A percentile compares a stretch with the other conserved stretches of the same genome.
Evolutionary conservation across 73 alveolate species (phyloP).

Genomic region (Paramecium caudatum): DNA sequence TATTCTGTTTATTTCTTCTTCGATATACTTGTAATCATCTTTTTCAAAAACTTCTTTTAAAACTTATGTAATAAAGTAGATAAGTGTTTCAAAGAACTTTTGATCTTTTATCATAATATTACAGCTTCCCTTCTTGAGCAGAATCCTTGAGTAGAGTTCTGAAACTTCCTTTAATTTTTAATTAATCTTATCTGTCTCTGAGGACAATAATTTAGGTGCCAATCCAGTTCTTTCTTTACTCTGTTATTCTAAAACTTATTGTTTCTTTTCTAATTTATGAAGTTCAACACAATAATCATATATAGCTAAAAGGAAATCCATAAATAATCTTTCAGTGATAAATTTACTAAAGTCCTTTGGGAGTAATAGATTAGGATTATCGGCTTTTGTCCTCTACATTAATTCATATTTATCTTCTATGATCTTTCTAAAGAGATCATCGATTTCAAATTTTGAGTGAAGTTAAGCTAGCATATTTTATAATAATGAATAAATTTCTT

Average conservation of each 20-base stretch:
- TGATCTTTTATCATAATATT: constrained; percentile 52
- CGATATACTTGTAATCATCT: constrained; percentile 62
- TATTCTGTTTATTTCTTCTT: constrained; percentile 75
- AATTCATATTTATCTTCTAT: constrained; percentile 40
- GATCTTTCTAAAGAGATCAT: constrained; percentile 22
- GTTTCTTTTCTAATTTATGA: constrained; percentile 65
- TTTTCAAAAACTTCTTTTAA: constrained; percentile 69
- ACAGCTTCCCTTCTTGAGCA: constrained; percentile 51
- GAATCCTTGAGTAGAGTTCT: background rate
- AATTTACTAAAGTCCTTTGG: constrained; percentile 54
- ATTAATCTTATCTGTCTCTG: constrained; percentile 71
- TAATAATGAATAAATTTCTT: too few relatives aligned
- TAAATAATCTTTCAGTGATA: background rate
- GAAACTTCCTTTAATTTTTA: constrained; percentile 63
- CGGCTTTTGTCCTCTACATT: constrained; percentile 24
- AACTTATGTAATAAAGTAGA: constrained; percentile 63
- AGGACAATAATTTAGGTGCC: constrained; percentile 61
- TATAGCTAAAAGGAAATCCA: constrained; percentile 29
- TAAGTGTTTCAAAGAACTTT: constrained; percentile 74
- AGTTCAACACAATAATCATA: constrained; percentile 64
- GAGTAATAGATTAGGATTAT: constrained; percentile 18
- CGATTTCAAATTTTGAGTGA: constrained; percentile 38
- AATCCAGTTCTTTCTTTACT: constrained; percentile 64
- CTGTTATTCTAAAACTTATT: constrained; percentile 52
- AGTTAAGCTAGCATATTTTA: constrained; percentile 8